Conservation (phyloP, 2,329 filamentous ascomycete genomes). For the Colletotrichum endophyticum region DNA sequence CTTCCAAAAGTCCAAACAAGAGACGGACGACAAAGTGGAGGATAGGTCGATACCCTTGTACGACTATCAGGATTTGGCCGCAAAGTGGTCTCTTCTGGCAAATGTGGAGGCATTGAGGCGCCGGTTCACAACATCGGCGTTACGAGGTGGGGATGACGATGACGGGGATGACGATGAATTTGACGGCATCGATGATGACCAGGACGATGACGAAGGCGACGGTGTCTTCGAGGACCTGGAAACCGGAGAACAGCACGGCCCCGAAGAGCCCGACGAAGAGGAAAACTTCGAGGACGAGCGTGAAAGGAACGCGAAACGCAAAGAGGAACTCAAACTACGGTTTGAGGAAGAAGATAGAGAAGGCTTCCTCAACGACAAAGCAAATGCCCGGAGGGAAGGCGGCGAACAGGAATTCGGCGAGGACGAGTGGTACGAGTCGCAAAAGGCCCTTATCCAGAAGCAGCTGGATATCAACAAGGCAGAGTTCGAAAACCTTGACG, state of each 20-base stretch:
- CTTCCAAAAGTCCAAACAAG: constrained; percentile 67
- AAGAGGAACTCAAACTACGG: constrained; percentile 91
- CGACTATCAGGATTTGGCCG: constrained; percentile 80
- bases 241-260: constrained; percentile 67
- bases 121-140: constrained; percentile 75
- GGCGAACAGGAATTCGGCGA: constrained; percentile 86
- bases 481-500: constrained; percentile 88
- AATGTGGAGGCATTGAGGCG: constrained; percentile 76
- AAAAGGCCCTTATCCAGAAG: constrained; percentile 94
- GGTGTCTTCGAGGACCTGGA: constrained; percentile 74
- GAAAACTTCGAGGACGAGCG: constrained; percentile 83
- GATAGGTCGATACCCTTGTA: constrained; percentile 80
- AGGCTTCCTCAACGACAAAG: constrained; percentile 90
- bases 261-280: constrained; percentile 42
- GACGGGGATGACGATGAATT: constrained; percentile 59
- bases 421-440: constrained; percentile 97
- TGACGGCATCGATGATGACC: constrained; percentile 55
- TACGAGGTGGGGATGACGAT: constrained; percentile 41
- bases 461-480: constrained; percentile 96
- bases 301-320: constrained; percentile 86
- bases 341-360: constrained; percentile 99
- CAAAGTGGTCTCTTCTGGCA: constrained; percentile 84
- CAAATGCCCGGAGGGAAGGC: constrained; percentile 73
- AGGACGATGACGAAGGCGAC: constrained; percentile 56
- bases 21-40: constrained; percentile 76